A percentile compares a stretch with the other conserved stretches of the same genome.
These are phyloP conservation scores for Arthromyces matolae DNA, from an alignment of 768 basidiomycete genomes.

Conservation along the genomic window DNA sequence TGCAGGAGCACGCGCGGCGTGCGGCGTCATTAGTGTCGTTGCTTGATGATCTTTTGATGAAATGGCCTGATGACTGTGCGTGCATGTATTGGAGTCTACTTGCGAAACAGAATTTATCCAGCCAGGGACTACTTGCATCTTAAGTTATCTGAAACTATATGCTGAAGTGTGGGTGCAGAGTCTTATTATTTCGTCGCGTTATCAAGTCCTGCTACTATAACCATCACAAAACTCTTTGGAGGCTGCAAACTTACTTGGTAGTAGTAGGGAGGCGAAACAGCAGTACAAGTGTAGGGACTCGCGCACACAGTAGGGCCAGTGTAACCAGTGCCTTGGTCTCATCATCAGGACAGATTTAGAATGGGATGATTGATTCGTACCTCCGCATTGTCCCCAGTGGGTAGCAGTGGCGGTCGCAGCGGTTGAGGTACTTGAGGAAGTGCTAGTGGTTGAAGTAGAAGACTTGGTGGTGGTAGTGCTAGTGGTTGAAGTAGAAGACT, in stretches of 20 bases:
- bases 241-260: conserved; percentile 42
- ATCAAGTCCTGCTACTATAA: no score
- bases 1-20: conserved; percentile 72
- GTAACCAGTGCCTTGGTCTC: conserved; percentile 39
- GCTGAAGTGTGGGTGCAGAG: no score
- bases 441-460: conserved; percentile 14
- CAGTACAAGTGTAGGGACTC: conserved; percentile 38
- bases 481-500: conserved; percentile 29
- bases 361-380: conserved; percentile 20
- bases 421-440: conserved; percentile 33
- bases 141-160: no score
- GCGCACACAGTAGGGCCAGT: conserved; percentile 46
- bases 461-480: conserved; percentile 15
- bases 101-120: no score
- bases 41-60: background rate
- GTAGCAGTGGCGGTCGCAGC: conserved; percentile 36
- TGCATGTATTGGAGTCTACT: no score
- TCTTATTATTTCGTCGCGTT: no score
- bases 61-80: no score
- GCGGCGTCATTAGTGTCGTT: conserved; percentile 69
- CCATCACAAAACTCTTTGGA: no score
- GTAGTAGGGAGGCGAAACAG: conserved; percentile 50
- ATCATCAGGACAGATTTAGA: no score
- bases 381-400: conserved; percentile 53
- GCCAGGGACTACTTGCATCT: no score